Percentiles rank a stretch among this genome's conserved stretches.
Evolutionary conservation across 108 stramenopile species (phyloP).

Genomic region (Discostella stelligeroides): DNA sequence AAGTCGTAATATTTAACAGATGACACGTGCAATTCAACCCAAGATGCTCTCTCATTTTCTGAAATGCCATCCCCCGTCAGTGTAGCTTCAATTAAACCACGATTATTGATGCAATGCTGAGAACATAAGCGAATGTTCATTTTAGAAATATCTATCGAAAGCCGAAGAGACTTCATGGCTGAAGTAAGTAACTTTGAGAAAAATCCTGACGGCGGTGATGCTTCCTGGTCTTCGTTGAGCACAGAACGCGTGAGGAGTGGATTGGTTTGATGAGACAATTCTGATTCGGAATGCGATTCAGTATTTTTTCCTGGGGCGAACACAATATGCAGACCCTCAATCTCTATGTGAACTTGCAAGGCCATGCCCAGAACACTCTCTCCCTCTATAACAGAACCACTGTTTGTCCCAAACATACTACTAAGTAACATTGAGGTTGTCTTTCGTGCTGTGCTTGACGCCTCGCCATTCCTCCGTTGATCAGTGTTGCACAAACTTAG

Average conservation of each 20-base stretch:
- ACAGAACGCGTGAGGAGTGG: neutral
- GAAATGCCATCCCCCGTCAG: neutral
- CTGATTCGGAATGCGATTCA: neutral
- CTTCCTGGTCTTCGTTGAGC: neutral
- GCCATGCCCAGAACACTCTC: constrained; percentile 12
- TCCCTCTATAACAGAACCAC: constrained; percentile 4
- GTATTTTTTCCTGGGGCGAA: constrained; percentile 15
- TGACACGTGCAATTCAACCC: constrained; percentile 50
- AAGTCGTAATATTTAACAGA: constrained; percentile 61
- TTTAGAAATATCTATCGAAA: constrained; percentile 30
- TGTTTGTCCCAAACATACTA: constrained; percentile 18
- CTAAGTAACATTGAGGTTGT: constrained; percentile 27
- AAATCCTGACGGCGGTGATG: constrained; percentile 18
- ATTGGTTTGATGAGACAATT: constrained; percentile 3
- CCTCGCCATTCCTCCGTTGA: neutral
- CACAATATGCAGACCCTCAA: constrained; percentile 35
- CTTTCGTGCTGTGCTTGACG: constrained; percentile 23
- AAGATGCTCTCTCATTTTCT: neutral
- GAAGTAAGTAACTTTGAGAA: constrained; percentile 43
- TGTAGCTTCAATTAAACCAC: neutral
- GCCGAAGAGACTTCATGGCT: constrained; percentile 43
- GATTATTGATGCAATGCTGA: constrained; percentile 6
- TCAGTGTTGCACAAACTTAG: constrained; percentile 19
- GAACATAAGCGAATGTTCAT: constrained; percentile 24
- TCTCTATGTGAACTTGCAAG: constrained; percentile 25